Evolutionary conservation across 768 basidiomycete species (phyloP).

Genomic region (Rubroboletus pulcherrimus): DNA sequence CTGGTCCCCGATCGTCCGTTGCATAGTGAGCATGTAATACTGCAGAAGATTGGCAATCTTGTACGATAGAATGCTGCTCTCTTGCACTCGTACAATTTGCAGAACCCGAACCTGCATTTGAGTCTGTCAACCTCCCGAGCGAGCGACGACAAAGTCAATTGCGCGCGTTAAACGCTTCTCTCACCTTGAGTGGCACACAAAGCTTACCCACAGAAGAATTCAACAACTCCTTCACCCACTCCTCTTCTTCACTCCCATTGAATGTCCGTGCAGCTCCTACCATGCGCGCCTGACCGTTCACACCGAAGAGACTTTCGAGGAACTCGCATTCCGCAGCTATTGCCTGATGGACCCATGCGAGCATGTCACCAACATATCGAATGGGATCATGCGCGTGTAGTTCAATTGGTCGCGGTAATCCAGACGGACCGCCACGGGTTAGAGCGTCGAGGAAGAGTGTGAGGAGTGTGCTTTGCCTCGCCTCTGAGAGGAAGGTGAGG

Average conservation of each 20-base stretch:
- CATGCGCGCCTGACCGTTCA: slow-evolving; percentile 56
- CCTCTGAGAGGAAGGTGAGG: slow-evolving; percentile 70
- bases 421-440: slow-evolving; percentile 82
- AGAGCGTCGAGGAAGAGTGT: slow-evolving; percentile 83
- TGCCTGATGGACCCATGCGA: slow-evolving; percentile 96
- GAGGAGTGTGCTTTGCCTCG: slow-evolving; percentile 76
- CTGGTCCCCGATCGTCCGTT: slow-evolving; percentile 81
- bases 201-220: slow-evolving; percentile 80
- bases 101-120: slow-evolving; percentile 71
- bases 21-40: slow-evolving; percentile 93
- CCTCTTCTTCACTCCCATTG: slow-evolving; percentile 61
- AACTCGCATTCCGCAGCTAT: slow-evolving; percentile 96
- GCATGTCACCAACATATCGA: slow-evolving; percentile 96
- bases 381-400: slow-evolving; percentile 97
- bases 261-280: slow-evolving; percentile 66
- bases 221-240: slow-evolving; percentile 76
- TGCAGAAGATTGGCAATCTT: slow-evolving; percentile 93
- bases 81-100: slow-evolving; percentile 90
- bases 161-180: background rate
- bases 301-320: slow-evolving; percentile 79
- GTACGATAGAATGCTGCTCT: slow-evolving; percentile 88
- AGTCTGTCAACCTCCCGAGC: background rate
- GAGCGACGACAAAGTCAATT: background rate
- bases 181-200: slow-evolving; percentile 84
- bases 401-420: slow-evolving; percentile 89